phyloP scores from a whole-genome alignment of 768 basidiomycete species.

The Lanmaoa pseudosensibilis region DNA sequence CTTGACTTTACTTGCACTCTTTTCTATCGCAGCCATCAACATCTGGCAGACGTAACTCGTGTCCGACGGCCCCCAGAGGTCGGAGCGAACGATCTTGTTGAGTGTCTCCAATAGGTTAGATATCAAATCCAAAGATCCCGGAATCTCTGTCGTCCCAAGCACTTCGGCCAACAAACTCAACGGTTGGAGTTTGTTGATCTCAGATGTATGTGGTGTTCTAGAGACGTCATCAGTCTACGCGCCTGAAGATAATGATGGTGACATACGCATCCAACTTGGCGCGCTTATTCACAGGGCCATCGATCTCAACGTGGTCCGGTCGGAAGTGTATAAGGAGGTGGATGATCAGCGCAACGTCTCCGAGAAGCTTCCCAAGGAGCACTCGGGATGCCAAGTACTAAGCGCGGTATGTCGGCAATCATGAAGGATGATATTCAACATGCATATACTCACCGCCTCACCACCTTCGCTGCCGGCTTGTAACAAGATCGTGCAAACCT shows the following conservation, averaged over 20 bases:
- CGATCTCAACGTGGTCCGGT: constrained; percentile 41
- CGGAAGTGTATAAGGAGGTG: constrained; percentile 52
- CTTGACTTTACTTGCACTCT: constrained; percentile 52
- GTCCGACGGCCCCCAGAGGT: constrained; percentile 57
- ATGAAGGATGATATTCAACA: not conserved
- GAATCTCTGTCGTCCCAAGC: constrained; percentile 59
- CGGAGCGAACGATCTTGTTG: constrained; percentile 58
- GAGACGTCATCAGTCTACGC: not conserved
- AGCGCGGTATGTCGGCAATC: not conserved
- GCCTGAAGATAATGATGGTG: constrained; percentile 10
- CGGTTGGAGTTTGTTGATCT: constrained; percentile 44
- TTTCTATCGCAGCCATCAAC: constrained; percentile 78
- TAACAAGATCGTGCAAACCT: constrained; percentile 58
- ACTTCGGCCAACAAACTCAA: constrained; percentile 69
- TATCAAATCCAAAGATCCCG: constrained; percentile 71
- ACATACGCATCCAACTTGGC: constrained; percentile 63
- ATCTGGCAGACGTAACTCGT: constrained; percentile 80
- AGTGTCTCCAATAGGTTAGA: constrained; percentile 72
- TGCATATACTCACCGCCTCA: constrained; percentile 44
- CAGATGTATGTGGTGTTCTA: constrained; percentile 24
- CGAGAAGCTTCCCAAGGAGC: constrained; percentile 48
- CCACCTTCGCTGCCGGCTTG: constrained; percentile 47
- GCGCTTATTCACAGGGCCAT: constrained; percentile 61
- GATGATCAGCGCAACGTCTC: constrained; percentile 52
- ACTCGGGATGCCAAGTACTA: constrained; percentile 50